Evolutionary conservation across 139 green algal genomes (phyloP).

Genomic region (Tetradesmus lagerheimii): DNA sequence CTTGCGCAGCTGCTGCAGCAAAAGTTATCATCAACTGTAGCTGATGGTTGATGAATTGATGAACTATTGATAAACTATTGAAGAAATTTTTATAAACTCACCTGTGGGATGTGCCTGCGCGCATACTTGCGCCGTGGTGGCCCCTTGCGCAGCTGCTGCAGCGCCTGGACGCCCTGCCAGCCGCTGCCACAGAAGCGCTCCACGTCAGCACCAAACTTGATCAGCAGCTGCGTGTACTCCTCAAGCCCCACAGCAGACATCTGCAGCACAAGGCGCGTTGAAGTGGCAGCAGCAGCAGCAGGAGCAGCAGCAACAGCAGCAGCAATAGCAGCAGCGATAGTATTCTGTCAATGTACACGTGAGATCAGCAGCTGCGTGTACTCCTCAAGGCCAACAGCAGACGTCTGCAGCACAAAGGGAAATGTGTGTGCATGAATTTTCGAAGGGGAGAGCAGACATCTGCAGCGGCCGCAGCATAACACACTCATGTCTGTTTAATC

Average conservation of each 20-base stretch:
- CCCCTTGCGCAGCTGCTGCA: not conserved
- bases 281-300: not conserved
- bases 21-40: too few species aligned
- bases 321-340: not conserved
- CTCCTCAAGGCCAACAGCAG: slow-evolving; percentile 58
- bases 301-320: slow-evolving; percentile 42
- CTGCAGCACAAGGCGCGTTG: too few species aligned
- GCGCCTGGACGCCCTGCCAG: not conserved
- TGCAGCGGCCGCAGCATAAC: not conserved
- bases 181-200: not conserved
- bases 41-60: too few species aligned
- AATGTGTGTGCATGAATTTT: too few species aligned
- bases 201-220: slow-evolving; percentile 9
- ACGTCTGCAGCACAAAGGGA: slow-evolving; percentile 15
- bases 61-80: too few species aligned
- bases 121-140: not conserved
- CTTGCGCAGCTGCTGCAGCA: not conserved
- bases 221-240: slow-evolving; percentile 55
- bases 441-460: too few species aligned
- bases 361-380: slow-evolving; percentile 39
- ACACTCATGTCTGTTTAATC: too few species aligned
- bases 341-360: not conserved
- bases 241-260: slow-evolving; percentile 53
- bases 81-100: too few species aligned
- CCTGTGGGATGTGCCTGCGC: not conserved